These are phyloP conservation scores for Candida glaebosa DNA, from an alignment of 805 yeast genomes.

Conservation along the genomic window DNA sequence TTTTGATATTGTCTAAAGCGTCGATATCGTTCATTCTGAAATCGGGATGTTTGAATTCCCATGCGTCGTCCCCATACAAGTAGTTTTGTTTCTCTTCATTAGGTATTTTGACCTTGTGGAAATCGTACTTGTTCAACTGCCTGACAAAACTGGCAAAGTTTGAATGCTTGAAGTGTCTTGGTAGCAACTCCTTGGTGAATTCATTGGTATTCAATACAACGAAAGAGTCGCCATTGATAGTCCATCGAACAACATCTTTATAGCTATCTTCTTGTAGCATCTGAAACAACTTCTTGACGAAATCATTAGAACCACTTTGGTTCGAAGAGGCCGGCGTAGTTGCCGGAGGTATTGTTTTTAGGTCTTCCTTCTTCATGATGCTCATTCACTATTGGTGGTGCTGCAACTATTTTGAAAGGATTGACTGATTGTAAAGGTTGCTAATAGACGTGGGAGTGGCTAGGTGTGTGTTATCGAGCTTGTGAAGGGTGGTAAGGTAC, in stretches of 20 bases:
- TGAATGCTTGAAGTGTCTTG: constrained; percentile 91
- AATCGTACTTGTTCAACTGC: constrained; percentile 93
- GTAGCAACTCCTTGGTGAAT: constrained; percentile 83
- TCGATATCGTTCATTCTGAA: constrained; percentile 73
- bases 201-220: constrained; percentile 87
- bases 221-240: constrained; percentile 78
- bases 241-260: constrained; percentile 79
- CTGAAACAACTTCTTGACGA: constrained; percentile 72
- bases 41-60: constrained; percentile 95
- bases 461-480: neutral
- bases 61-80: constrained; percentile 72
- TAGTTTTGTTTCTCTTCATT: constrained; percentile 52
- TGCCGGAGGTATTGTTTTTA: constrained; percentile 4
- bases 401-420: neutral
- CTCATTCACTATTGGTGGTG: neutral
- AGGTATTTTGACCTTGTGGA: constrained; percentile 85
- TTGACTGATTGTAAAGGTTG: neutral
- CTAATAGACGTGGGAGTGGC: neutral
- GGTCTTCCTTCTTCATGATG: constrained; percentile 5
- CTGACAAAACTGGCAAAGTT: constrained; percentile 95
- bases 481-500: neutral
- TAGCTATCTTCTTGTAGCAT: constrained; percentile 85
- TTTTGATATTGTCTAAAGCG: constrained; percentile 81
- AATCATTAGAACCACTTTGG: constrained; percentile 63
- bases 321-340: constrained; percentile 24